phyloP scores from a whole-genome alignment of 164 flowering plant species.

The Vitis rupestris region DNA sequence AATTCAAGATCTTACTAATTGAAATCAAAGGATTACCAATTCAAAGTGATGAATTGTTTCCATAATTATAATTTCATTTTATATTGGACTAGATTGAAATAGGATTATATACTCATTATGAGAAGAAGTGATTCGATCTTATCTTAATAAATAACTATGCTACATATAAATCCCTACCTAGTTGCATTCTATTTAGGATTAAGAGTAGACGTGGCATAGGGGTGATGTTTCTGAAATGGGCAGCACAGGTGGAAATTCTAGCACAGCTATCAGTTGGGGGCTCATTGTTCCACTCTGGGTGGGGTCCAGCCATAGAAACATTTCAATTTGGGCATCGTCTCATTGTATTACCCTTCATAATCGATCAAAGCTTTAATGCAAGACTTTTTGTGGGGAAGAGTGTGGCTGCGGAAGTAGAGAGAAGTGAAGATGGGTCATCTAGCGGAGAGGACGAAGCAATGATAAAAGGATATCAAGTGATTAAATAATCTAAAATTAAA shows the following conservation, averaged over 20 bases:
- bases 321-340: conserved; percentile 34
- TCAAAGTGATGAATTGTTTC: no score
- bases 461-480: no score
- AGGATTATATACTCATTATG: no score
- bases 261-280: conserved; percentile 5
- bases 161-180: no score
- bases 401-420: conserved; percentile 33
- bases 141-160: no score
- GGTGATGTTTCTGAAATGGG: conserved; percentile 38
- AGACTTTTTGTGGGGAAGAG: conserved; percentile 39
- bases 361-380: conserved; percentile 36
- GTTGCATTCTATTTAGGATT: no score
- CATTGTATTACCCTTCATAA: conserved; percentile 20
- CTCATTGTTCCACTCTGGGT: conserved; percentile 33
- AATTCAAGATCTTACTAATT: no score
- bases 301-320: conserved; percentile 31
- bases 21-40: no score
- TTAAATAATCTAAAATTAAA: no score
- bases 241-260: conserved; percentile 35
- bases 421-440: conserved; percentile 42
- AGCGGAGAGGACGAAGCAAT: conserved; percentile 23
- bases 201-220: conserved; percentile 14
- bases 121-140: no score
- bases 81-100: no score
- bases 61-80: no score